These are phyloP conservation scores for Lactarius trivialis DNA, from an alignment of 768 basidiomycete genomes.

Conservation along the genomic window DNA sequence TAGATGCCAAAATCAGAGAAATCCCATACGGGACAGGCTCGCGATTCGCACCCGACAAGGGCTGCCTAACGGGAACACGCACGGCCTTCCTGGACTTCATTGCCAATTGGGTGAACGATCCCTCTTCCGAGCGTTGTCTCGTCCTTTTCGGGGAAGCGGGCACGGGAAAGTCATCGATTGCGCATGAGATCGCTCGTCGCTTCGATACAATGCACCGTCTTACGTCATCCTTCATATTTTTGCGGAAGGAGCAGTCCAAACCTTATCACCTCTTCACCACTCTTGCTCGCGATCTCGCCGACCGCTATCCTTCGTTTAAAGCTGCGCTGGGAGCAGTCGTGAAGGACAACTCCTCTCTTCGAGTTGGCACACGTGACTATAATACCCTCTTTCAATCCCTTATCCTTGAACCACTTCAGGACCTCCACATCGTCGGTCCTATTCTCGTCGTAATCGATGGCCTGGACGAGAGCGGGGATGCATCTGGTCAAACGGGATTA, in stretches of 20 bases:
- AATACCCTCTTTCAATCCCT: not conserved
- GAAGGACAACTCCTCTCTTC: not conserved
- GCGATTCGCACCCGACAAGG: too few relatives aligned
- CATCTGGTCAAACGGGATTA: not conserved
- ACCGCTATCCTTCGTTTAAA: not conserved
- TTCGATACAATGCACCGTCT: not conserved
- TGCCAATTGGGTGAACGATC: too few relatives aligned
- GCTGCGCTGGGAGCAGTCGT: not conserved
- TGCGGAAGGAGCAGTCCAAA: not conserved
- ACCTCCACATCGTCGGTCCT: not conserved
- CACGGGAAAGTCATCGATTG: not conserved
- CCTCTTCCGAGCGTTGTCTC: not conserved
- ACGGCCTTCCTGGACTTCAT: too few relatives aligned
- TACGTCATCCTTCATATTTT: not conserved
- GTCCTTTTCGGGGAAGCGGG: not conserved
- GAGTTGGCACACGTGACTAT: not conserved
- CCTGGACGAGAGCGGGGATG: not conserved
- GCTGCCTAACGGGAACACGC: too few relatives aligned
- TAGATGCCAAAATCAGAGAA: too few relatives aligned
- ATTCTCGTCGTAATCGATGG: not conserved
- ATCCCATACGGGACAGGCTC: too few relatives aligned
- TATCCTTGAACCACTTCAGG: not conserved
- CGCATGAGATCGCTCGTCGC: not conserved
- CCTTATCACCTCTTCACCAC: not conserved
- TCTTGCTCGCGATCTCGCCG: not conserved